phyloP scores from a whole-genome alignment of 176 grass and related monocot species.

The Echinochloa phyllopogon region DNA sequence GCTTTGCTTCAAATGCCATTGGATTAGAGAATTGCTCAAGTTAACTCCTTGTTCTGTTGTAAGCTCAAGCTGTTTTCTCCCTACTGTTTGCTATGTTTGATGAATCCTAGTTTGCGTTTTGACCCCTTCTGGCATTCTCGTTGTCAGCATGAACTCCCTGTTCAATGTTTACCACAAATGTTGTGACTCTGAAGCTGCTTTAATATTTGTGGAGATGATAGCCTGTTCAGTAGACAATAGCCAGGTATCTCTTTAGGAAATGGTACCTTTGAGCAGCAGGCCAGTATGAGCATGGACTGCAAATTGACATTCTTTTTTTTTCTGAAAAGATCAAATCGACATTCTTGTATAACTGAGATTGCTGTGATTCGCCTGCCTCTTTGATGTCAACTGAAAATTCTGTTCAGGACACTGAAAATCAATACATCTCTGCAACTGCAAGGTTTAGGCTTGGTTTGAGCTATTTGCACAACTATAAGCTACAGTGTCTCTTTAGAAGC shows the following conservation, averaged over 20 bases:
- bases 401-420: neutral
- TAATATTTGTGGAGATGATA: slow-evolving; percentile 12
- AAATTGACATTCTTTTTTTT: neutral
- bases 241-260: slow-evolving; percentile 2
- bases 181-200: neutral
- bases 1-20: neutral
- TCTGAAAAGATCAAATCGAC: neutral
- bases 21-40: neutral
- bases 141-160: neutral
- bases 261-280: neutral
- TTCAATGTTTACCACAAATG: neutral
- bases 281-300: neutral
- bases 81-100: neutral
- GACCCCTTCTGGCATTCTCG: neutral
- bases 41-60: neutral
- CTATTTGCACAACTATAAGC: neutral
- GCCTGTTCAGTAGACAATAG: neutral
- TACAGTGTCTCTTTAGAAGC: neutral
- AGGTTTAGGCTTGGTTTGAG: slow-evolving; percentile 17
- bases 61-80: neutral
- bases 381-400: neutral
- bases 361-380: neutral
- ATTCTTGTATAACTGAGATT: slow-evolving; percentile 7
- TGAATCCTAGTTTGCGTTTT: neutral
- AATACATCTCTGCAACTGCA: neutral